Conservation (phyloP, 148 eudicot species). For the Polygonum maritimum region DNA sequence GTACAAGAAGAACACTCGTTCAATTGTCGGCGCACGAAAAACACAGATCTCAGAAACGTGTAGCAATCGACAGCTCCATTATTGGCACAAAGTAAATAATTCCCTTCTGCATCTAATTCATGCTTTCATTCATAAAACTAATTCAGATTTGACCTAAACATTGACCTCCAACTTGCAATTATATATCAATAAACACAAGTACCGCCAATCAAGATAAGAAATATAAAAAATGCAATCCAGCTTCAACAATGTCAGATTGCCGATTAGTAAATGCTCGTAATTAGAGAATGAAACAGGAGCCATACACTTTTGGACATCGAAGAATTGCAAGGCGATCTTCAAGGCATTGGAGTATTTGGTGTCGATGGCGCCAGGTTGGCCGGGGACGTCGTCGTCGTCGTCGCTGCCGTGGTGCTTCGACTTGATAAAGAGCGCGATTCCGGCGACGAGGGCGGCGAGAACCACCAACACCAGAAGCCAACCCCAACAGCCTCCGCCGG, state of each 20-base stretch:
- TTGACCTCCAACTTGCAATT: slow-evolving; percentile 1
- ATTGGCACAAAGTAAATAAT: not conserved
- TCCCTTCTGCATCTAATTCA: not conserved
- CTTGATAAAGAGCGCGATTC: slow-evolving; percentile 20
- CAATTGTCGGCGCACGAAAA: not conserved
- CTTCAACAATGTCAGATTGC: not conserved
- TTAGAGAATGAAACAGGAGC: not conserved
- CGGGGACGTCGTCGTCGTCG: slow-evolving; percentile 29
- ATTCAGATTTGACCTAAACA: not conserved
- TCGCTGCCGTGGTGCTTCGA: slow-evolving; percentile 16
- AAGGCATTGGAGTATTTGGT: slow-evolving; percentile 69
- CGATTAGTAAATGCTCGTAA: not conserved
- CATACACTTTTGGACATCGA: slow-evolving; percentile 77
- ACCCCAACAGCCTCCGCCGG: slow-evolving; percentile 54
- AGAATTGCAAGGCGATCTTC: slow-evolving; percentile 64
- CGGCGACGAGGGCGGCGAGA: slow-evolving; percentile 27
- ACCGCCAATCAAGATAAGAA: not conserved
- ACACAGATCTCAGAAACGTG: not conserved
- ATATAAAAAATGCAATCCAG: not conserved
- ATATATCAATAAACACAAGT: not conserved
- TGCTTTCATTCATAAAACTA: not conserved
- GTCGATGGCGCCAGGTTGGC: slow-evolving; percentile 58
- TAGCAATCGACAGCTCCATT: not conserved
- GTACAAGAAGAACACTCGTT: not conserved
- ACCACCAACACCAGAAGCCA: slow-evolving; percentile 49